Evolutionary conservation across 768 basidiomycete species (phyloP), one percentile per base, ranked within the genome.

Genomic region (Leccinellum rugosiceps): DNA sequence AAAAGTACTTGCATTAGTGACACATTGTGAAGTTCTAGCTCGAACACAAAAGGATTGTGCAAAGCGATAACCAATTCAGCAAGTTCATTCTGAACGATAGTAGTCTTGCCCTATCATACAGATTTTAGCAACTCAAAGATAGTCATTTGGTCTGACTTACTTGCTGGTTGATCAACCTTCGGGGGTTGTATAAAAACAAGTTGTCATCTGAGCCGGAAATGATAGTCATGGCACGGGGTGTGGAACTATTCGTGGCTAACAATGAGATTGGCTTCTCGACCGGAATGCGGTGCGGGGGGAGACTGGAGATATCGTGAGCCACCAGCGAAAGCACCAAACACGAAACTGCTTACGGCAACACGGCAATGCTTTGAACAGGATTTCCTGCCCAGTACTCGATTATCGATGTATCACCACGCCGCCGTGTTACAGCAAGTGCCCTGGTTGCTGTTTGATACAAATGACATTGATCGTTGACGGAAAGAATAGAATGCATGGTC

Each of bases 1-100:
- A 9, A 53, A 21, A 52, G 74, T 23, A 45, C 32, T 60, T 59
- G 94, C 95, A 94, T 92, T 15, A 98, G 74, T 5, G 84, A 83
- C 35, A 98, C 69, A 63, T 84, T 86, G 57, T 92, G 86, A 17
- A 98, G 73, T 60, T 98, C 94, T 13, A 99, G 78, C 59, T 95
- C 92, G 71, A 98, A 96, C 4, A 92, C 83, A 71, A 88, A 96
- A 2, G 94, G 92, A 71, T 99, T 99, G 56, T 85, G 84, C n/a
- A 99, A 73, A 21, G 88, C 87, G 46, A 98, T 77, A 8, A 86
- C 79, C 63, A 98, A 82, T 63, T 98, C 94, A 30, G 94, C 75
- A 4, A 75, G 72, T 70, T 98, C 97, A 62, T 87, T 87, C 68
- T 91, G 90, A 1, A 94, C 90, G 14, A 94, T 80, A 13, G 89